phyloP scores from a whole-genome alignment of 345 rosid species.

The Brassica nigra region DNA sequence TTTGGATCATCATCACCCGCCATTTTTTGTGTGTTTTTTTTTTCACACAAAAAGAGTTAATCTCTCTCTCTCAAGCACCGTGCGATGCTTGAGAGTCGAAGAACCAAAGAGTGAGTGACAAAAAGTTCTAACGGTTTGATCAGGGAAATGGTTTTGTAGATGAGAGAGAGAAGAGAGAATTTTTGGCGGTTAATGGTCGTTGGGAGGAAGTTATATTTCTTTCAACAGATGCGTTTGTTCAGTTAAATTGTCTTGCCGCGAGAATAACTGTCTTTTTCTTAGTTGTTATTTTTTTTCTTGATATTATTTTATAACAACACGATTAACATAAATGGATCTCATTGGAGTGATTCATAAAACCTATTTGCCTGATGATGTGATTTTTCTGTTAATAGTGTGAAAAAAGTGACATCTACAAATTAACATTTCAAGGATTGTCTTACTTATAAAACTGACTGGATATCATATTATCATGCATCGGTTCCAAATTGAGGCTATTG shows the following conservation, averaged over 20 bases:
- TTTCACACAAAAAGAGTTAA: not conserved
- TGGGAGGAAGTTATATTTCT: slow-evolving; percentile 6
- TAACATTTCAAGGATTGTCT: not conserved
- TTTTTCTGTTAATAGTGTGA: not conserved
- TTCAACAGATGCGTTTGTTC: slow-evolving; percentile 36
- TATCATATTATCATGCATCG: not conserved
- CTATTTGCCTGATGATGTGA: not conserved
- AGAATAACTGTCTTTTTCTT: slow-evolving; percentile 13
- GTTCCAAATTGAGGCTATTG: not conserved
- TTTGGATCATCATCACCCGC: slow-evolving; percentile 16
- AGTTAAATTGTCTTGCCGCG: slow-evolving; percentile 25
- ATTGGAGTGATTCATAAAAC: not conserved
- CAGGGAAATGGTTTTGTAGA: slow-evolving; percentile 8
- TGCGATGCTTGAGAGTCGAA: slow-evolving; percentile 40
- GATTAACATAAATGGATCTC: not conserved
- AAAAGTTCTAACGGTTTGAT: not conserved
- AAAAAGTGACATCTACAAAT: not conserved
- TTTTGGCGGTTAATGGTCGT: slow-evolving; percentile 34
- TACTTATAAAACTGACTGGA: not conserved
- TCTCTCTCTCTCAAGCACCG: slow-evolving; percentile 29
- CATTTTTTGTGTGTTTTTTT: slow-evolving; percentile 4
- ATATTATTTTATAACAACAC: not conserved
- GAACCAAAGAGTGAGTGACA: slow-evolving; percentile 28
- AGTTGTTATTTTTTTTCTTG: not conserved
- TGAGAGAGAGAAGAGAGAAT: not conserved